Base-by-base conservation (phyloP, 1,284 basidiomycete genomes). In the Caloboletus firmus region DNA sequence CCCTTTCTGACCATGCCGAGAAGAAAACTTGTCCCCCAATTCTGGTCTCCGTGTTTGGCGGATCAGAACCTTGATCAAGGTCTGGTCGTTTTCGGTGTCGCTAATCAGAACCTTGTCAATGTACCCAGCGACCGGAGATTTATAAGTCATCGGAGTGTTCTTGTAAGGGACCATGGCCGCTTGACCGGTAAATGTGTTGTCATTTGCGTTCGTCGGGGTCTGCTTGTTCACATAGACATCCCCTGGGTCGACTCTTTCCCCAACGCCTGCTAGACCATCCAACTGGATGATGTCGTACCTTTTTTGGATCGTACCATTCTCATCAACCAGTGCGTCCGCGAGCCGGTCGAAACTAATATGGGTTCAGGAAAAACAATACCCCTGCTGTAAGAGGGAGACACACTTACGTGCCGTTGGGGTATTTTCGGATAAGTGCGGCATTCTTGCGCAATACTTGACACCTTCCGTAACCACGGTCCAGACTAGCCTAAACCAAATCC, bases 41-140 rank as follows among this genome's bases (percentile, higher is more conserved):
- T 99, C 97, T 26, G 97, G 97, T 47, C 94, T 81, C 65, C 97
- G 83, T 22, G 97, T 99, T 76, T 99, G 97, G 36, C 97, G 87
- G 64, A 98, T 93, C 61, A 99, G 79, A n/a, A 98, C 93, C 75
- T 99, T 99, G 81, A 99, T 91, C 51, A 99, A 77, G n/a, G 91
- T 94, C 72, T 97, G 93, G 70, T 98, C 96, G 66, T 93, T 94
- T 64, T 92, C 89, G 4, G 93, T 95, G 67, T 98, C 95, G 53
- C 93, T 96, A 58, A 99, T 84, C 83, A 99, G 85, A 67, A 99
- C 92, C 74, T 99, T 98, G 80, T 99, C 97, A 61, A 99, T 89
- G 69, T 95, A 90, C 17, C 94, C 93, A 2, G 93, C 87, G 34
- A 98, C 90, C 10, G 94, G 92, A 3, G 91, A 89, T 71, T 97